These are phyloP conservation scores for Typha latifolia DNA, from an alignment of 176 grass and related monocot species.

Conservation along the genomic window DNA sequence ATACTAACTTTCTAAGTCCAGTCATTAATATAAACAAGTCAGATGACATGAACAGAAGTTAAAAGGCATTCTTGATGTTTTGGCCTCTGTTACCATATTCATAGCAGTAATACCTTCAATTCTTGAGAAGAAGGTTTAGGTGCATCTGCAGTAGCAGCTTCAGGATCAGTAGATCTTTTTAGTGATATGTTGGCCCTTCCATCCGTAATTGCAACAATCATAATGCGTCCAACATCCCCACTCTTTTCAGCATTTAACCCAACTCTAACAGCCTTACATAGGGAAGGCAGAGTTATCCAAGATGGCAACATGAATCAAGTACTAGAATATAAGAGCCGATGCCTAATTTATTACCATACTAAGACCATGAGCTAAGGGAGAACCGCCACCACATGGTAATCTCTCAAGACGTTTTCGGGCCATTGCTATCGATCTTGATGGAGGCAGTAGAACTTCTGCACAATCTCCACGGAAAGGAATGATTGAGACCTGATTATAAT, in stretches of 20 bases:
- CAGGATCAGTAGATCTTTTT: slow-evolving; percentile 88
- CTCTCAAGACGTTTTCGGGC: slow-evolving; percentile 92
- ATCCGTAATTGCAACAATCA: slow-evolving; percentile 98
- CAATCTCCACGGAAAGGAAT: slow-evolving; percentile 98
- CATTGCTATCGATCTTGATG: slow-evolving; percentile 99
- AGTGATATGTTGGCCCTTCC: slow-evolving; percentile 92
- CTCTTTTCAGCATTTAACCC: slow-evolving; percentile 98
- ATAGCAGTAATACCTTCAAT: slow-evolving; percentile 50
- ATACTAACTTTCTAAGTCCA: not conserved
- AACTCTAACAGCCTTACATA: slow-evolving; percentile 85
- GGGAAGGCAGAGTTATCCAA: slow-evolving; percentile 9
- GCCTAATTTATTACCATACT: slow-evolving; percentile 57
- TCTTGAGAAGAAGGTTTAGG: slow-evolving; percentile 85
- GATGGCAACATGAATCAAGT: slow-evolving; percentile 8
- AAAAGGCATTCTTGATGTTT: not conserved
- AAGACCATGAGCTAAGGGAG: slow-evolving; percentile 94
- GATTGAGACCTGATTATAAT: slow-evolving; percentile 70
- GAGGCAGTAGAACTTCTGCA: slow-evolving; percentile 92
- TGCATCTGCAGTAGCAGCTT: slow-evolving; percentile 61
- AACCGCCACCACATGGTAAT: slow-evolving; percentile 92
- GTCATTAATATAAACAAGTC: not conserved
- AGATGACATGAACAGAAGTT: not conserved
- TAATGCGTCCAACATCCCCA: slow-evolving; percentile 90
- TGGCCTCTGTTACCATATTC: not conserved
- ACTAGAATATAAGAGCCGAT: slow-evolving; percentile 2